A percentile compares a stretch with the other conserved stretches of the same genome.
phyloP scores from a whole-genome alignment of 148 eudicot genomes.

The Diospyros lotus region DNA sequence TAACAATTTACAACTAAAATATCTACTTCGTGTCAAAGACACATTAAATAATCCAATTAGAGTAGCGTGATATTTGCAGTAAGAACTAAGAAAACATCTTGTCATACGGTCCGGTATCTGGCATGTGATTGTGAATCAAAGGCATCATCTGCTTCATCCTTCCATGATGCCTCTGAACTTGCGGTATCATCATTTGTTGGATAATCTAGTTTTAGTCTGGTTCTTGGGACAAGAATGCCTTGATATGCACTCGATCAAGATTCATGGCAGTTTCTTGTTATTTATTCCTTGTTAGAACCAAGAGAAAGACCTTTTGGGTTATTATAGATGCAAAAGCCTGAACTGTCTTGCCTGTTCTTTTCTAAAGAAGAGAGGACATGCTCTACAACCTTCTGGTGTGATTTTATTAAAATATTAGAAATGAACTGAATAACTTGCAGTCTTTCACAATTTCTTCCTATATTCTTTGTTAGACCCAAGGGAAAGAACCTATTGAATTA shows the following conservation, averaged over 20 bases:
- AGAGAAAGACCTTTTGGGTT: too few relatives aligned
- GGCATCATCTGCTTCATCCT: background rate
- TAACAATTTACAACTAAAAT: too few relatives aligned
- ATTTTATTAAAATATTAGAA: background rate
- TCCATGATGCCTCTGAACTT: background rate
- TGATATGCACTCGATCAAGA: too few relatives aligned
- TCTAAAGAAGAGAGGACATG: too few relatives aligned
- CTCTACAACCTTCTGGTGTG: too few relatives aligned
- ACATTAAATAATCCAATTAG: background rate
- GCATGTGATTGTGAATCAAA: background rate
- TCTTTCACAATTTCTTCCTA: background rate
- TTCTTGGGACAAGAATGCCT: too few relatives aligned
- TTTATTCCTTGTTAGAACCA: too few relatives aligned
- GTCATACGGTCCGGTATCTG: background rate
- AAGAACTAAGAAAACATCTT: background rate
- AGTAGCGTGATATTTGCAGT: background rate
- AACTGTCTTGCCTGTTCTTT: too few relatives aligned
- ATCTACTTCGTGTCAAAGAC: background rate
- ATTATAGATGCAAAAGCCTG: too few relatives aligned
- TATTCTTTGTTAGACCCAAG: slow-evolving; percentile 13
- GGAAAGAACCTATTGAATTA: background rate
- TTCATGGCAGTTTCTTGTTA: too few relatives aligned
- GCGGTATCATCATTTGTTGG: too few relatives aligned
- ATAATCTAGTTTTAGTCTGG: too few relatives aligned
- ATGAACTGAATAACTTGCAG: background rate